These are phyloP conservation scores for Mucor racemosus DNA, from an alignment of 371 early-diverging fungal species.

Conservation along the genomic window DNA sequence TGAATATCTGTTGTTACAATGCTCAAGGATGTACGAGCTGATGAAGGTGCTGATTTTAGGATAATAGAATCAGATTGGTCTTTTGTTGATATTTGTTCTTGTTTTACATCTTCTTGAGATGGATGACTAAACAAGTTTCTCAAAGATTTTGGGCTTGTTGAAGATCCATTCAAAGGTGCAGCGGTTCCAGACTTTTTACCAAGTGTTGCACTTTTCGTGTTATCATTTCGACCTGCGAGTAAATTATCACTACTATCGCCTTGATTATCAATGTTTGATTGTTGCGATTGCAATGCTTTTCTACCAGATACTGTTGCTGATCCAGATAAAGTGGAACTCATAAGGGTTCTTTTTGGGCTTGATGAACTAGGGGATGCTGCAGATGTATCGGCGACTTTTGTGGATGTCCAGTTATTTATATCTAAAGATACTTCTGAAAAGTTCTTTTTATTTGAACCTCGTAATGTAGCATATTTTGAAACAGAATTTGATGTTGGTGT, in stretches of 20 bases:
- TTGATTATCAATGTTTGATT: neutral
- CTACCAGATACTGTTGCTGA: conserved; percentile 24
- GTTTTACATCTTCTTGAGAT: neutral
- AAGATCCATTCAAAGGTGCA: neutral
- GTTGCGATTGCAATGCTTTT: neutral
- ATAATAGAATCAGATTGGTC: neutral
- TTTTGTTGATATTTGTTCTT: neutral
- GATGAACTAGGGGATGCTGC: neutral
- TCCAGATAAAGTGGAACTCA: conserved; percentile 24
- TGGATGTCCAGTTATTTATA: conserved; percentile 10
- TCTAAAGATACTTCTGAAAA: neutral
- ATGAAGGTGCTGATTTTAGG: neutral
- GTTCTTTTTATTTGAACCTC: neutral
- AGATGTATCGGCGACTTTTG: neutral
- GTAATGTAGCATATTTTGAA: conserved; percentile 22
- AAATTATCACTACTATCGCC: neutral
- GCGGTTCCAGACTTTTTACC: conserved; percentile 1
- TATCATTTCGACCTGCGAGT: neutral
- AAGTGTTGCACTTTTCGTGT: conserved; percentile 11
- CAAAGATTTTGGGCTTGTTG: conserved; percentile 10
- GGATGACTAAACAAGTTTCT: conserved; percentile 9
- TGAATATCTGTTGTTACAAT: neutral
- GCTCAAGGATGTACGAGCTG: neutral
- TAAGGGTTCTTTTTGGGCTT: conserved; percentile 19
- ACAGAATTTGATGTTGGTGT: neutral